These are phyloP conservation scores for Mortierella sp. DNA, from an alignment of 371 early-diverging fungal species.

Conservation along the genomic window DNA sequence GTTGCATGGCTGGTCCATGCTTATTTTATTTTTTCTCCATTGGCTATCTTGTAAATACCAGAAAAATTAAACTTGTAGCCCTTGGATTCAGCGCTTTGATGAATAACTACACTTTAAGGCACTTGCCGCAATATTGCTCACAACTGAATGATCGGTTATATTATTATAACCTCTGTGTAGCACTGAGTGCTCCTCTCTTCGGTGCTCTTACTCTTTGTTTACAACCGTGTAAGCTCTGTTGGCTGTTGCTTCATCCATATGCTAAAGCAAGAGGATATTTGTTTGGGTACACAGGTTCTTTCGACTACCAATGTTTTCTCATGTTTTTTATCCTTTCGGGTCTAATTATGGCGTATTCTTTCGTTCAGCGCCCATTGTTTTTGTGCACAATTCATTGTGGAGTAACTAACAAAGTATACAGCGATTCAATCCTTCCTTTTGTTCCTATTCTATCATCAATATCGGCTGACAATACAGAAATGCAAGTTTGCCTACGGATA, in stretches of 20 bases:
- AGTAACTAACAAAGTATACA: neutral
- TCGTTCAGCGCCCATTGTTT: neutral
- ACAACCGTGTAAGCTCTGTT: neutral
- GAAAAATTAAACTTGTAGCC: too few relatives aligned
- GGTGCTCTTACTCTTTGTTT: neutral
- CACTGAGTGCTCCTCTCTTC: neutral
- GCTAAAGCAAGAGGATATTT: neutral
- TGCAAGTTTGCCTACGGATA: too few relatives aligned
- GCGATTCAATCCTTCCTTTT: neutral
- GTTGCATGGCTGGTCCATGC: neutral
- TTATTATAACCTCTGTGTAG: neutral
- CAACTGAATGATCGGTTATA: neutral
- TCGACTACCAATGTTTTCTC: neutral
- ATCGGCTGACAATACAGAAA: constrained; percentile 39
- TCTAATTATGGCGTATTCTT: neutral
- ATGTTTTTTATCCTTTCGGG: neutral
- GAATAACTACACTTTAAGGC: too few relatives aligned
- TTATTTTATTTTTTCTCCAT: neutral
- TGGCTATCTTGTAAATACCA: neutral
- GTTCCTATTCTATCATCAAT: neutral
- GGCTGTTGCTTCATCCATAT: too few relatives aligned
- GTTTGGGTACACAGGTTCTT: constrained; percentile 3
- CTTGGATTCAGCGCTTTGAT: too few relatives aligned
- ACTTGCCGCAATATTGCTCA: neutral
- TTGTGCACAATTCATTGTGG: constrained; percentile 2